Evolutionary conservation across 495 filamentous ascomycete species (phyloP), one percentile per base, ranked within the genome.

Genomic region (Lepidopterella palustris): DNA sequence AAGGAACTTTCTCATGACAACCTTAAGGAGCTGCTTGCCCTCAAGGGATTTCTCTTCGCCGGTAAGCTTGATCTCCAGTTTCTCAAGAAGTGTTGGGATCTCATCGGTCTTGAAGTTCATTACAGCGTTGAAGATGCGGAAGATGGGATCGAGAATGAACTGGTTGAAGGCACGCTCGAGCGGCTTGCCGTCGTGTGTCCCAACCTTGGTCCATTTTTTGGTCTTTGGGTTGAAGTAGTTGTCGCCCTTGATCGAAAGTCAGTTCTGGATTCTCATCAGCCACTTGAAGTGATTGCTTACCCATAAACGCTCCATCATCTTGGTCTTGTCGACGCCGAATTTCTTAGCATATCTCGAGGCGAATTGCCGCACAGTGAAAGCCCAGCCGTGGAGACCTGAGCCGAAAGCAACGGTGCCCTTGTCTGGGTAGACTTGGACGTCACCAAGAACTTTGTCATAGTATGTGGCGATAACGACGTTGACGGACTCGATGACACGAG

Each of bases 251-350:
- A 57, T 45, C 27, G 5, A 25, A 35, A 42, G 60, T 66, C 55
- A 66, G 61, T 57, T 11, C 53, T 4, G 11, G 4, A 9, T 20
- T 23, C 3, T 24, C 26, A 18, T 4, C 8, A 35, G 40, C 15
- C 27, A 31, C 10, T 20, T 53, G 11, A 18, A 21, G 32, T 25
- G 59, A 71, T 26, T 27, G 1, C 83, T 77, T 78, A 91, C 89
- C 93, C 93, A 98, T 70, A 98, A 88, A 84, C 95, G 91, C 81
- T 96, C 90, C 85, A 97, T 96, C 95, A 98, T 96, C 90, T 97
- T 97, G 78, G 82, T 84, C 77, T 88, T 89, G 83, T 98, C 95
- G 70, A 98, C 95, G 86, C 93, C 93, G 72, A 98, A 97, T 79
- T 98, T 98, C 89, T 97, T 97, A 74, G 93, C 88, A 79, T 97